Percentiles rank a stretch among this genome's conserved stretches.
Evolutionary conservation across 169 alveolate genomes (phyloP).

Genomic region (Hammondia hammondi): DNA sequence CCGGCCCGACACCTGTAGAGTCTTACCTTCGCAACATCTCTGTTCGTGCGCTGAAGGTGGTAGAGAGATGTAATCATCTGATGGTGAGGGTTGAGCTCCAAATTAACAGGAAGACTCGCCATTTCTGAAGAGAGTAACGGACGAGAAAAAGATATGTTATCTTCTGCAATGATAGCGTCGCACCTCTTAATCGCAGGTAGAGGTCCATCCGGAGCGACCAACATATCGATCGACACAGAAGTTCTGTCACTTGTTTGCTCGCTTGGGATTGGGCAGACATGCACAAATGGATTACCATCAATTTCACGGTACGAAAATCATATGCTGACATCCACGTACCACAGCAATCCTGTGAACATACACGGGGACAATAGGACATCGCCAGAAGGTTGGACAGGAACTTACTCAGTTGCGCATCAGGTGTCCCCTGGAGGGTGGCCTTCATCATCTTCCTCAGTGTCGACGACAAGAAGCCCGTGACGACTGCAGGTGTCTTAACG

Average conservation of each 20-base stretch:
- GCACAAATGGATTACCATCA: too few relatives aligned
- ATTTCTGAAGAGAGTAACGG: conserved; percentile 40
- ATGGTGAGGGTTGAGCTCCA: conserved; percentile 88
- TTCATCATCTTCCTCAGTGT: conserved; percentile 78
- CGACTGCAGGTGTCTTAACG: conserved; percentile 89
- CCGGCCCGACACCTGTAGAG: not conserved
- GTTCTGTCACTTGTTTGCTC: too few relatives aligned
- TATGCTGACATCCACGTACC: too few relatives aligned
- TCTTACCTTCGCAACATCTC: conserved; percentile 82
- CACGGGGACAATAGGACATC: too few relatives aligned
- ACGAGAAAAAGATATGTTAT: too few relatives aligned
- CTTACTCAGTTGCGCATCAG: conserved; percentile 72
- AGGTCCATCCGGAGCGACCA: too few relatives aligned
- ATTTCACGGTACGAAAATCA: too few relatives aligned
- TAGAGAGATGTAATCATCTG: conserved; percentile 75
- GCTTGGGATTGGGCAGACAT: too few relatives aligned
- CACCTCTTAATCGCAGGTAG: too few relatives aligned
- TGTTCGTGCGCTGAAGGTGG: conserved; percentile 77
- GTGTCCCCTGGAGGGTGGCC: conserved; percentile 75
- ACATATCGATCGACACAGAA: too few relatives aligned
- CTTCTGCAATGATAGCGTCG: too few relatives aligned
- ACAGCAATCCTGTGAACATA: too few relatives aligned
- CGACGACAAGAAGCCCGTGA: conserved; percentile 88
- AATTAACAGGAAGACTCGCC: conserved; percentile 81
- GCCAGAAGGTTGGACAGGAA: not conserved